Conservation (phyloP, 139 green algal species). For the Spirogloea muscicola region DNA sequence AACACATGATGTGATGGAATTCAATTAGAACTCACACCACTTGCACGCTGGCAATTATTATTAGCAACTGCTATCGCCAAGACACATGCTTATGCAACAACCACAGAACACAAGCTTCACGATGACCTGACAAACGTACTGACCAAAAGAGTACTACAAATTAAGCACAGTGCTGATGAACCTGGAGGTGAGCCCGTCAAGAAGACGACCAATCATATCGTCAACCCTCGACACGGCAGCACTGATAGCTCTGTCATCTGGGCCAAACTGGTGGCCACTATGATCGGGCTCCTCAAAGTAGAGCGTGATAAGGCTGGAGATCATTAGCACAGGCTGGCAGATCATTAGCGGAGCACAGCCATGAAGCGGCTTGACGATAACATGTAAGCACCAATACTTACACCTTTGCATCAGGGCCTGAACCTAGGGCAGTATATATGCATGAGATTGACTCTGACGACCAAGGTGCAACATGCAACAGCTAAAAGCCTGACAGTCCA, state of each 20-base stretch:
- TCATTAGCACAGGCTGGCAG: too few relatives aligned
- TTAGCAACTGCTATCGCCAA: too few relatives aligned
- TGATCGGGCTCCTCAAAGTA: conserved; percentile 40
- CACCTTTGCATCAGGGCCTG: too few relatives aligned
- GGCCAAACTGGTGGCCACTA: conserved; percentile 13
- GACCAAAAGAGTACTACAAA: not conserved
- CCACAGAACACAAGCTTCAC: not conserved
- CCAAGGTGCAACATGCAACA: too few relatives aligned
- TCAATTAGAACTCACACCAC: not conserved
- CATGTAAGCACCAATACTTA: too few relatives aligned
- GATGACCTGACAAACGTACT: not conserved
- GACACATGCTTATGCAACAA: too few relatives aligned
- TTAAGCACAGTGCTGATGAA: not conserved
- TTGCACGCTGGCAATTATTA: not conserved
- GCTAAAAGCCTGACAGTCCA: too few relatives aligned
- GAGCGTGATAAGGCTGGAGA: conserved; percentile 31
- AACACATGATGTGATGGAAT: not conserved
- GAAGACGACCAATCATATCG: conserved; percentile 8
- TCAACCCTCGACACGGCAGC: conserved; percentile 15
- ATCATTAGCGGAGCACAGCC: too few relatives aligned
- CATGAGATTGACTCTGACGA: too few relatives aligned
- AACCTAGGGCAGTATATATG: too few relatives aligned
- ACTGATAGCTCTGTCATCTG: conserved; percentile 14
- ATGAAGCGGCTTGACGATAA: too few relatives aligned
- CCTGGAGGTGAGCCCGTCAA: conserved; percentile 25